Evolutionary conservation across 192 early-diverging fungal genomes (phyloP).

Genomic region (Backusella macrospora): DNA sequence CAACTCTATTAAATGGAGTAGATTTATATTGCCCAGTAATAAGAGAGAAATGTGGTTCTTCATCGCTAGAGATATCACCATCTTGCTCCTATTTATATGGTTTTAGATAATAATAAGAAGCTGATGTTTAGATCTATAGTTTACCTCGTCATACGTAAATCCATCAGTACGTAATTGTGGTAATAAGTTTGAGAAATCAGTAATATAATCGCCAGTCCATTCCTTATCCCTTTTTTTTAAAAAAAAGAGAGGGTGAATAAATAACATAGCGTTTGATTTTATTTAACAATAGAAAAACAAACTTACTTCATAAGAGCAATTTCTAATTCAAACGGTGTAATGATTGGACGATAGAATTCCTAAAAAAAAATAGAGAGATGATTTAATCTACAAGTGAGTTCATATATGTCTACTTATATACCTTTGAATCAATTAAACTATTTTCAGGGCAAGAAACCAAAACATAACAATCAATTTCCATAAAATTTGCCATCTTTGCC

Average conservation of each 20-base stretch:
- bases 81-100: conserved; percentile 28
- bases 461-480: conserved; percentile 93
- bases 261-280: neutral
- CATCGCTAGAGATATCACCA: conserved; percentile 57
- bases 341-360: conserved; percentile 91
- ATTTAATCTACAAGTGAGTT: neutral
- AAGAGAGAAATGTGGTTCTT: conserved; percentile 87
- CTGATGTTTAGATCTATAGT: conserved; percentile 16
- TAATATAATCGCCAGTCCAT: conserved; percentile 76
- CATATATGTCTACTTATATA: neutral
- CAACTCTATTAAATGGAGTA: conserved; percentile 48
- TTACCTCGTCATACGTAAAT: conserved; percentile 42
- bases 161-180: conserved; percentile 42
- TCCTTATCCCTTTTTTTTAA: conserved; percentile 49
- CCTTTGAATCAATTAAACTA: conserved; percentile 82
- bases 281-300: neutral
- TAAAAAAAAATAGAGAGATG: neutral
- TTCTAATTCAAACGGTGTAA: conserved; percentile 92
- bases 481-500: conserved; percentile 93
- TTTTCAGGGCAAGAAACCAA: conserved; percentile 91
- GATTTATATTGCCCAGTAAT: conserved; percentile 81
- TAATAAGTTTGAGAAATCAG: conserved; percentile 66
- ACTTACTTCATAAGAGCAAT: conserved; percentile 67
- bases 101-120: neutral
- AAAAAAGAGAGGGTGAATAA: neutral